A percentile compares a stretch with the other conserved stretches of the same genome.
phyloP scores from a whole-genome alignment of 2,329 filamentous ascomycete genomes.

The Didymella segeticola region DNA sequence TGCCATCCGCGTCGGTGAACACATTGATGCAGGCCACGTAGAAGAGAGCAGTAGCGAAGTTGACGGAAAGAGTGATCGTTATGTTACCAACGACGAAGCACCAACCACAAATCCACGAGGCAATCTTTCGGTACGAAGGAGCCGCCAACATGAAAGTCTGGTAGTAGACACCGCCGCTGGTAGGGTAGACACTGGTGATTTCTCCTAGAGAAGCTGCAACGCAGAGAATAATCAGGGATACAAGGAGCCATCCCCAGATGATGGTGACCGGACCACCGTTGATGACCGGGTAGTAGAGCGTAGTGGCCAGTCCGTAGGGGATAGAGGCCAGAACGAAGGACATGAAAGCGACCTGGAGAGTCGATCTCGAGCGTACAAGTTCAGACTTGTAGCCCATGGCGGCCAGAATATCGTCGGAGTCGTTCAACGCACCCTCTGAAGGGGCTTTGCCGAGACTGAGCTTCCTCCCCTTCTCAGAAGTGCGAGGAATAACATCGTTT shows the following conservation, averaged over 20 bases:
- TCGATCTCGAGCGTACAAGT: slow-evolving; percentile 69
- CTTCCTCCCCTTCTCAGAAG: slow-evolving; percentile 38
- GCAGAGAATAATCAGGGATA: slow-evolving; percentile 72
- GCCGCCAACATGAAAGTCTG: slow-evolving; percentile 78
- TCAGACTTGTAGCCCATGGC: slow-evolving; percentile 72
- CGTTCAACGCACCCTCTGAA: slow-evolving; percentile 39
- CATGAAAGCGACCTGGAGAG: slow-evolving; percentile 75
- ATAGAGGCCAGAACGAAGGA: slow-evolving; percentile 78
- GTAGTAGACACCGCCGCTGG: slow-evolving; percentile 80
- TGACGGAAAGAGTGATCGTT: slow-evolving; percentile 82
- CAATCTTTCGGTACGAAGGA: slow-evolving; percentile 64
- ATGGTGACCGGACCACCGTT: slow-evolving; percentile 72
- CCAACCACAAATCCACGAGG: slow-evolving; percentile 78
- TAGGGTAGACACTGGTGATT: slow-evolving; percentile 78
- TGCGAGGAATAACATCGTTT: slow-evolving; percentile 31
- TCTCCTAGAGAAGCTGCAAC: slow-evolving; percentile 75
- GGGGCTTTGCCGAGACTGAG: slow-evolving; percentile 30
- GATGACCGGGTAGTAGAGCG: slow-evolving; percentile 69
- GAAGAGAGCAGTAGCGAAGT: slow-evolving; percentile 71
- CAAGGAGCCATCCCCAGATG: slow-evolving; percentile 74
- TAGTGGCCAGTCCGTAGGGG: slow-evolving; percentile 75
- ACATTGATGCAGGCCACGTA: slow-evolving; percentile 63
- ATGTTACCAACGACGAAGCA: slow-evolving; percentile 80
- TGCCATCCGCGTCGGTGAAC: slow-evolving; percentile 56
- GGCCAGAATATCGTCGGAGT: slow-evolving; percentile 68